A percentile compares a stretch with the other conserved stretches of the same genome.
Evolutionary conservation across 106 monocot species (phyloP).

Genomic region (Vanilla planifolia): DNA sequence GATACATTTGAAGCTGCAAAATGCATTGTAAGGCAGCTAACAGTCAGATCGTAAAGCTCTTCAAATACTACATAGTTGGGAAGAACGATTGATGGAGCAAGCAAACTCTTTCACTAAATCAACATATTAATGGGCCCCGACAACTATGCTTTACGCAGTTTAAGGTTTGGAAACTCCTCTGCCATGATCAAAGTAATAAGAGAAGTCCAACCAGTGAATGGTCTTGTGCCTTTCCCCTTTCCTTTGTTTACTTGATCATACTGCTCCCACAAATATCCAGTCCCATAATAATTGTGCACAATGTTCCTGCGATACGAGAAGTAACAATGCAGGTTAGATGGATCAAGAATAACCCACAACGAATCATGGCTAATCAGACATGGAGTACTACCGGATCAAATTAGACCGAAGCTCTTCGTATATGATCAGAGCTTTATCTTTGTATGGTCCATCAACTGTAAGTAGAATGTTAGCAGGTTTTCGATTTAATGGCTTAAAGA

Average conservation of each 20-base stretch:
- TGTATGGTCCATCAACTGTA: constrained; percentile 83
- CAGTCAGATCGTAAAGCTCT: too few relatives aligned
- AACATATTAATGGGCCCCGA: too few relatives aligned
- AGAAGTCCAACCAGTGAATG: constrained; percentile 95
- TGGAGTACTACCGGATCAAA: constrained; percentile 57
- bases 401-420: constrained; percentile 80
- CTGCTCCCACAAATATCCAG: constrained; percentile 92
- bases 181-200: constrained; percentile 87
- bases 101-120: too few relatives aligned
- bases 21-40: too few relatives aligned
- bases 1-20: too few relatives aligned
- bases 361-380: neutral
- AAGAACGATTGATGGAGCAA: too few relatives aligned
- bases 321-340: neutral
- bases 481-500: neutral
- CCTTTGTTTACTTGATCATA: constrained; percentile 84
- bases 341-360: neutral
- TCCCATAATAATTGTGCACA: constrained; percentile 64
- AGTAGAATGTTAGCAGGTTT: neutral
- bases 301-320: constrained; percentile 56
- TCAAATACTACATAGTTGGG: too few relatives aligned
- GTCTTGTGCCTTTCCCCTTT: constrained; percentile 71
- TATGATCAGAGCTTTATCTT: constrained; percentile 25
- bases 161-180: constrained; percentile 62
- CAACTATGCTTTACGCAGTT: too few relatives aligned